Base-by-base conservation (phyloP, 179 eudicot species). In the Camellia oleifera region DNA sequence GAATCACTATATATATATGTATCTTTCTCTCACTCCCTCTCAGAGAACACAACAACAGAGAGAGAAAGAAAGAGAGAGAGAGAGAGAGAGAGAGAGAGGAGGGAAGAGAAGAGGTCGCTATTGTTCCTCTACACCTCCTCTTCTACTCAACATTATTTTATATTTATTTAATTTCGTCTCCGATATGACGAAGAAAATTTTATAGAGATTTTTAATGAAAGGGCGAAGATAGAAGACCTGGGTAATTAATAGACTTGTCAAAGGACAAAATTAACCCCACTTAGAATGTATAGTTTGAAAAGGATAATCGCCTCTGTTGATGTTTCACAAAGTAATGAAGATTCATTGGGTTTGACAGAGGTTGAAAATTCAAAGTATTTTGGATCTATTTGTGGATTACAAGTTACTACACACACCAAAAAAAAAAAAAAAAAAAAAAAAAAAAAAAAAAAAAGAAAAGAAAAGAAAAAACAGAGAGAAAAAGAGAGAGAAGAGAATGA, bases 111-210 rank as follows among this genome's bases (percentile, higher is more conserved):
- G 88, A 79, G 84, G 92, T 88, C 89, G 90, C 85, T 86, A 17
- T 89, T 85, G 81, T 81, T 86, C 84, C 73, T 78, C 86, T 85
- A 84, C 86, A 84, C 85, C 91, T 82, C 87, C 88, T 85, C 82
- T 81, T 84, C 82, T 78, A 83, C 88, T 86, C 88, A 85, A 86
- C 81, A 81, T 61, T 78, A 68, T 80, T 81, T n/a, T 44, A 75
- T 32, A 2, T 63, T 80, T 78, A 72, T 67, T 50, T 74, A 50
- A 17, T 76, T 76, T 58, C 79, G 80, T 74, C 53, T 70, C 54
- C 66, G 79, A 65, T 64, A 78, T 86, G 84, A 86, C 83, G 78
- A 80, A 10, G 74, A 77, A 82, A 75, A 52, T 45, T 82, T 4
- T 60, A 13, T 0, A 40, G 26, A 64, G 53, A 13, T 61, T 20